These are phyloP conservation scores for Xylariaceae sp. DNA, from an alignment of 2,329 filamentous ascomycete species.

Conservation along the genomic window DNA sequence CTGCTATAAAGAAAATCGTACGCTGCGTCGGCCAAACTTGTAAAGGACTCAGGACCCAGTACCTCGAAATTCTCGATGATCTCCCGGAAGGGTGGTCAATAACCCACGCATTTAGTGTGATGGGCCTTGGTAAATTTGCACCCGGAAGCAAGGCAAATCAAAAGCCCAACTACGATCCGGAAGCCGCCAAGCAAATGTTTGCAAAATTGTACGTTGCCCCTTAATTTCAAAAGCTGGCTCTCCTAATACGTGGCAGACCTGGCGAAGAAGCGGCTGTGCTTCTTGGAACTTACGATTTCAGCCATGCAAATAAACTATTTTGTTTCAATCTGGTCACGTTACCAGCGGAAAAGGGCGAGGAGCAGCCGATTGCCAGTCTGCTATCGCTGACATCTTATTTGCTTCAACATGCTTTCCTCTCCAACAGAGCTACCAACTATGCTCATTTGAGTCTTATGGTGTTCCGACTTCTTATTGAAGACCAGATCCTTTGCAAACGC, in stretches of 20 bases:
- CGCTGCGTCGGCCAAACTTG: constrained; percentile 73
- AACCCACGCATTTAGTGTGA: constrained; percentile 74
- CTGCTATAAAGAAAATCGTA: constrained; percentile 79
- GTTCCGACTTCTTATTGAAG: constrained; percentile 82
- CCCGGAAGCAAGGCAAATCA: constrained; percentile 62
- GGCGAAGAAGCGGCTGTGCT: constrained; percentile 75
- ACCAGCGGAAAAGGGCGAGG: constrained; percentile 59
- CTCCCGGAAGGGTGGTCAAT: constrained; percentile 86
- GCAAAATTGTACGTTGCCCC: constrained; percentile 64
- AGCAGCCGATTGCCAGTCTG: constrained; percentile 76
- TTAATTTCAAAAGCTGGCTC: background rate
- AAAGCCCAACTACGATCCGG: constrained; percentile 64
- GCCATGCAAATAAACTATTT: constrained; percentile 92
- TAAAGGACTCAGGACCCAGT: constrained; percentile 65
- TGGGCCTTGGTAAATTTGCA: constrained; percentile 76
- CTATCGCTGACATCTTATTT: constrained; percentile 90
- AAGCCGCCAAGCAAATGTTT: constrained; percentile 81
- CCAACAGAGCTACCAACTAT: constrained; percentile 74
- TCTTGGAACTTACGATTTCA: constrained; percentile 88
- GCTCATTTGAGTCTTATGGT: constrained; percentile 82
- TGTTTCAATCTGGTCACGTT: constrained; percentile 76
- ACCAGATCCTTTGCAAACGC: constrained; percentile 75
- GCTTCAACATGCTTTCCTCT: constrained; percentile 88
- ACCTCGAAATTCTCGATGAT: constrained; percentile 85
- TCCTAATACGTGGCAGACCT: constrained; percentile 55